These are phyloP conservation scores for Cinchona pubescens DNA, from an alignment of 257 asterid species.

Conservation along the genomic window DNA sequence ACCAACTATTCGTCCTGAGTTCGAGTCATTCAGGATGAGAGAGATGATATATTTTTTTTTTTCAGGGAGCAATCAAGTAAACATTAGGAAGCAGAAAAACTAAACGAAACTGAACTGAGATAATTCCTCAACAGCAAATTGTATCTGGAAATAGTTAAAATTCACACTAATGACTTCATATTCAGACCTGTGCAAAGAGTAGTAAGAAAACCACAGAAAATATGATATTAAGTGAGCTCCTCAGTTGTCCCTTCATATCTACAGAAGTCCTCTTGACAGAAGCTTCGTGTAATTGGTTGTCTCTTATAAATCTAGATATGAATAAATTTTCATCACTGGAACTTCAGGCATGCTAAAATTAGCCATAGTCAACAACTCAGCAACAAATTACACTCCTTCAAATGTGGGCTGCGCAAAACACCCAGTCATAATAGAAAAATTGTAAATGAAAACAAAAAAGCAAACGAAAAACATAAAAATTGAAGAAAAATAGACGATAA, in stretches of 20 bases:
- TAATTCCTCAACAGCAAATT: not conserved
- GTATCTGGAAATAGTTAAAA: not conserved
- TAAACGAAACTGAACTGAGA: not conserved
- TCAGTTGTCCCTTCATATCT: conserved; percentile 72
- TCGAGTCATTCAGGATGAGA: too few relatives aligned
- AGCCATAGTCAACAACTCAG: not conserved
- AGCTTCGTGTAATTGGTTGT: conserved; percentile 62
- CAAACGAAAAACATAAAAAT: too few relatives aligned
- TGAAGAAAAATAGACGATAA: not conserved
- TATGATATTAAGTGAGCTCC: conserved; percentile 34
- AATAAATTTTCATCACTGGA: conserved; percentile 51
- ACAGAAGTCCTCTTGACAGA: conserved; percentile 35
- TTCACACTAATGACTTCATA: not conserved
- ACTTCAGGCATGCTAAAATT: conserved; percentile 22
- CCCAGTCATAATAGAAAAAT: not conserved
- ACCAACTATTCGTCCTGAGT: too few relatives aligned
- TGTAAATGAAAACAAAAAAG: too few relatives aligned
- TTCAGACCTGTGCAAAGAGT: not conserved
- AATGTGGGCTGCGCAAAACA: too few relatives aligned
- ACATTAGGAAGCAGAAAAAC: not conserved
- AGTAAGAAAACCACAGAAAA: too few relatives aligned
- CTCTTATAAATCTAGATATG: conserved; percentile 12
- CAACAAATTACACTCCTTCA: not conserved
- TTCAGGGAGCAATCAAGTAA: not conserved
- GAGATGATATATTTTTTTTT: too few relatives aligned